These are phyloP conservation scores for Myrica gale DNA, from an alignment of 306 rosid genomes.

Conservation along the genomic window DNA sequence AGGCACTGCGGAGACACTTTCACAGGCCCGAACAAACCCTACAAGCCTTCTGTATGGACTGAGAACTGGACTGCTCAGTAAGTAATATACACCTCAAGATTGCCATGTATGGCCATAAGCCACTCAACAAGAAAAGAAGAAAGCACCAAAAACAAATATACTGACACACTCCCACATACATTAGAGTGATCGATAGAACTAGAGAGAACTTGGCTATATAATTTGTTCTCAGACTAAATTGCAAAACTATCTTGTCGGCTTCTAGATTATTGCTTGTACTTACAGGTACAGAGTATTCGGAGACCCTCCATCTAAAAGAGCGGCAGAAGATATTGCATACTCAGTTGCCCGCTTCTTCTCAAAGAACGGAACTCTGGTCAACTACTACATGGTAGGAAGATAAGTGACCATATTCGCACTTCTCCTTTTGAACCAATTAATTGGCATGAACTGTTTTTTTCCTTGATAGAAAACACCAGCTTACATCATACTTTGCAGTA, in stretches of 20 bases:
- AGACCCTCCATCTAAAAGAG: slow-evolving; percentile 69
- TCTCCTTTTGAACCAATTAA: background rate
- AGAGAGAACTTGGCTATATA: background rate
- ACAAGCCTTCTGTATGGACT: slow-evolving; percentile 85
- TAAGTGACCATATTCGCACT: background rate
- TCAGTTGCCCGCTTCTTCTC: slow-evolving; percentile 82
- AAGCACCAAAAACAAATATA: too few relatives aligned
- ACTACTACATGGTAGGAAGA: slow-evolving; percentile 82
- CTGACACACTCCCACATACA: background rate
- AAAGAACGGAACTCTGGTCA: slow-evolving; percentile 63
- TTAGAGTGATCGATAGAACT: background rate
- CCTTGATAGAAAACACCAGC: background rate
- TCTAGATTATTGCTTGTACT: slow-evolving; percentile 22
- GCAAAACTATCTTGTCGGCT: background rate
- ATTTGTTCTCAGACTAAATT: background rate
- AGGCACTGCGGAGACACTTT: slow-evolving; percentile 97
- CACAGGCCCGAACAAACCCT: slow-evolving; percentile 80
- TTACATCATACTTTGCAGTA: slow-evolving; percentile 46
- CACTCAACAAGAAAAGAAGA: background rate
- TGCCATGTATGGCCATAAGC: too few relatives aligned
- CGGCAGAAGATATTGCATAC: slow-evolving; percentile 90
- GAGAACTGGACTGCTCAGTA: slow-evolving; percentile 98
- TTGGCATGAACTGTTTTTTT: slow-evolving; percentile 3
- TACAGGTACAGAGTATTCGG: slow-evolving; percentile 78
- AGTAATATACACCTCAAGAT: slow-evolving; percentile 28